Conservation (phyloP, 352 stramenopile genomes). For the Phytophthora boehmeriae region DNA sequence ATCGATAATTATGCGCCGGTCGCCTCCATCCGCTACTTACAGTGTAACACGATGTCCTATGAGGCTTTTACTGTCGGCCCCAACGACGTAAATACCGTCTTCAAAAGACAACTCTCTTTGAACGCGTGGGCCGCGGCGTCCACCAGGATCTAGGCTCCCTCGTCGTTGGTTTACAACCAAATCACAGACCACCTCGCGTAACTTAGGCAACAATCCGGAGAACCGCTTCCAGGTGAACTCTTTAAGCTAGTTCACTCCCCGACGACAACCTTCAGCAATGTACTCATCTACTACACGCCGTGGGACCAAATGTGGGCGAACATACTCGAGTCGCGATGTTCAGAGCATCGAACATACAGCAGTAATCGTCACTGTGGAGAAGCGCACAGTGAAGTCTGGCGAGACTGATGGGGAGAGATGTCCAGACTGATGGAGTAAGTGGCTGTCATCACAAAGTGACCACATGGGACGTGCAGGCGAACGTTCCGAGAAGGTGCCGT, state of each 20-base stretch:
- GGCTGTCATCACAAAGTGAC: too few species aligned
- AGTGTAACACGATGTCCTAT: background rate
- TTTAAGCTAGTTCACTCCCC: background rate
- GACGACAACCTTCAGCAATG: background rate
- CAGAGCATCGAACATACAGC: background rate
- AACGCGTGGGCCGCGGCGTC: background rate
- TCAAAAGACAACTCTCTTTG: background rate
- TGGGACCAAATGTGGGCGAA: background rate
- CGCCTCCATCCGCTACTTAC: background rate
- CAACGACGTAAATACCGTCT: background rate
- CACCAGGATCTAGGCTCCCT: background rate
- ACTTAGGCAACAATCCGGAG: background rate
- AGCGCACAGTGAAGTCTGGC: too few species aligned
- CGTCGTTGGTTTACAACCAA: background rate
- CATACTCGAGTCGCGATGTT: background rate
- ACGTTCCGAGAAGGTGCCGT: too few species aligned
- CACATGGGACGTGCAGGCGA: too few species aligned
- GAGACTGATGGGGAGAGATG: too few species aligned
- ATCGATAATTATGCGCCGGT: background rate
- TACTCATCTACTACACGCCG: background rate
- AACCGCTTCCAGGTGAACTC: background rate
- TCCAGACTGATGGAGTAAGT: too few species aligned
- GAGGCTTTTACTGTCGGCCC: background rate
- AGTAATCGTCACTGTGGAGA: constrained; percentile 1
- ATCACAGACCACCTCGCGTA: background rate